Percentiles rank a stretch among this genome's conserved stretches.
These are phyloP conservation scores for Kazachstania africana DNA, from an alignment of 805 yeast genomes.

Conservation along the genomic window DNA sequence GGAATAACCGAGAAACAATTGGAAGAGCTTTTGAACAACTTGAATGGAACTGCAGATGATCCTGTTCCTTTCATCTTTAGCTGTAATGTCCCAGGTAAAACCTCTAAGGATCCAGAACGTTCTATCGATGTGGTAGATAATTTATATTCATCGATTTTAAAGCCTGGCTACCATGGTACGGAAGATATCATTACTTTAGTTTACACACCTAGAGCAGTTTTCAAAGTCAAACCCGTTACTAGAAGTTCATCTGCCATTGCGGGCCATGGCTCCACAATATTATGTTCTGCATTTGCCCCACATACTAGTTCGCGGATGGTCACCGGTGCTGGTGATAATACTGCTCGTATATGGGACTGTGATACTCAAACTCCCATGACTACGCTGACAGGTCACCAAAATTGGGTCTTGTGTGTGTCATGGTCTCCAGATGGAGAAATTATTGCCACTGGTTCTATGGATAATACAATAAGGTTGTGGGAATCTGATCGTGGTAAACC, in stretches of 20 bases:
- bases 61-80: slow-evolving; percentile 87
- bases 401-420: slow-evolving; percentile 87
- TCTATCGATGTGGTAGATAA: slow-evolving; percentile 67
- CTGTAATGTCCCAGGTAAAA: slow-evolving; percentile 37
- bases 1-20: slow-evolving; percentile 73
- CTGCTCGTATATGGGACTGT: slow-evolving; percentile 96
- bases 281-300: slow-evolving; percentile 91
- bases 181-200: slow-evolving; percentile 88
- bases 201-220: slow-evolving; percentile 89
- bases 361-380: slow-evolving; percentile 83
- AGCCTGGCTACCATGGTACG: slow-evolving; percentile 78
- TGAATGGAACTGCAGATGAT: slow-evolving; percentile 60
- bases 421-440: slow-evolving; percentile 89
- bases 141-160: slow-evolving; percentile 66
- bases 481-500: slow-evolving; percentile 63
- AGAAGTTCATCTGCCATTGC: slow-evolving; percentile 85
- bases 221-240: slow-evolving; percentile 84
- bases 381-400: slow-evolving; percentile 72
- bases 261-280: slow-evolving; percentile 90
- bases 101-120: slow-evolving; percentile 27
- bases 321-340: slow-evolving; percentile 92
- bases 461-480: slow-evolving; percentile 81
- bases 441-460: slow-evolving; percentile 96
- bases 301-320: slow-evolving; percentile 73
- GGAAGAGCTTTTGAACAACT: slow-evolving; percentile 74